Base-by-base conservation (phyloP, 1,284 basidiomycete species). In the Paramarasmius palmivorus region DNA sequence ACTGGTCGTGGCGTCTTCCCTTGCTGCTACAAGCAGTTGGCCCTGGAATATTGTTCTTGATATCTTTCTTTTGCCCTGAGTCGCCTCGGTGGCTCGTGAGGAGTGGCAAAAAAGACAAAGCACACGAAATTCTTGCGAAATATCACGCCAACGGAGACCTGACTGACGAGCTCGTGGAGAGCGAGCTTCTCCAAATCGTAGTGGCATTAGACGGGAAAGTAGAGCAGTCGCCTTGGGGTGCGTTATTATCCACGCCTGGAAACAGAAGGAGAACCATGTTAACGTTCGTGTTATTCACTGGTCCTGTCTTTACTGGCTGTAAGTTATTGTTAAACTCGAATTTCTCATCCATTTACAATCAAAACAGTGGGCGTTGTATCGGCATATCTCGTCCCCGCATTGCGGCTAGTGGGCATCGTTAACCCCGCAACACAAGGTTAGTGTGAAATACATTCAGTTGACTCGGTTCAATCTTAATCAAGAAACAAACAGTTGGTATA, bases 1-100 rank as follows among this genome's bases (percentile, higher is more conserved):
- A 79, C 15, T 90, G 87, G 89, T 70, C 86, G 29, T 91, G 89
- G 89, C 83, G 89, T 58, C 75, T 88, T 49, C 87, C 88, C 17
- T 88, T 86, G 12, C 64, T 81, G 38, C 70, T 90, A 25, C 88
- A 90, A 66, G 84, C 70, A 53, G 64, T 83, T 39, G 85, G 87
- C 8, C 81, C 86, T 1, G 54, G 85, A 52, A 57, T 85, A 46
- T 88, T 90, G 65, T 68, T 90, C 52, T 58, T 61, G 59, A 66
- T 90, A n/a, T 68, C 89, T 60, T 78, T 74, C 65, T 83, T 86
- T 65, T 73, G 71, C 12, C 88, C 88, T 29, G 88, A 90, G 66
- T 88, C 86, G 0, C 87, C 86, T 46, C 83, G 88, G 73, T 90
- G 75, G 76, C 69, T 89, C 54, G 67, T 90, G 55, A 81, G 75